Percentiles rank a stretch among this genome's conserved stretches.
phyloP scores from a whole-genome alignment of 2,329 filamentous ascomycete genomes.

The Coleophoma crateriformis region DNA sequence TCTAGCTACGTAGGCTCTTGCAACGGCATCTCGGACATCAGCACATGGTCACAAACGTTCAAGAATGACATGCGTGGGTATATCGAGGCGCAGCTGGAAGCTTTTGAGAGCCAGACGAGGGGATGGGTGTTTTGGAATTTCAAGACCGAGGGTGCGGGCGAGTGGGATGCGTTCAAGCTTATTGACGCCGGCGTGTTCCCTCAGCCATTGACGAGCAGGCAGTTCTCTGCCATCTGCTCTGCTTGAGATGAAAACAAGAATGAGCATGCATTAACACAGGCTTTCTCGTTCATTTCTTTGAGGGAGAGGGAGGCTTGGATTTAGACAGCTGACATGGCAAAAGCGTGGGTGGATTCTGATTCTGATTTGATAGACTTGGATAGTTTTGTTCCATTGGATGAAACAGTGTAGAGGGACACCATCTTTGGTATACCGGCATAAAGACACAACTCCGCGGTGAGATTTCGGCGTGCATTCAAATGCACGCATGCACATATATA shows the following conservation, averaged over 20 bases:
- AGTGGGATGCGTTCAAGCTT: conserved; percentile 46
- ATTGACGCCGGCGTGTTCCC: conserved; percentile 46
- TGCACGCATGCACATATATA: too few species aligned
- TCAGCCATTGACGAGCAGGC: conserved; percentile 27
- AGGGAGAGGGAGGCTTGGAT: too few species aligned
- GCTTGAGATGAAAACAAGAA: not conserved
- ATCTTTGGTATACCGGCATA: too few species aligned
- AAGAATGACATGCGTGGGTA: conserved; percentile 42
- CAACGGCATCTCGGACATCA: conserved; percentile 43
- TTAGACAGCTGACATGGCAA: too few species aligned
- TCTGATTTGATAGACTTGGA: too few species aligned
- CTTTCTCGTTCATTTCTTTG: too few species aligned
- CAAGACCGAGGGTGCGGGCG: conserved; percentile 46
- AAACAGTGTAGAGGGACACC: too few species aligned
- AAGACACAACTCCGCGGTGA: too few species aligned
- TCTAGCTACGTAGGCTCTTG: conserved; percentile 48
- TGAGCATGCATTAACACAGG: too few species aligned
- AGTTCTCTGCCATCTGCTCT: conserved; percentile 18
- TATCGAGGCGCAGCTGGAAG: conserved; percentile 48
- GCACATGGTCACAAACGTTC: conserved; percentile 30
- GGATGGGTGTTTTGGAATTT: conserved; percentile 57
- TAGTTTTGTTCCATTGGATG: too few species aligned
- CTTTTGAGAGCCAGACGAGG: conserved; percentile 42
- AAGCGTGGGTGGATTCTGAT: too few species aligned
- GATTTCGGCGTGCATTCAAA: too few species aligned